A percentile compares a stretch with the other conserved stretches of the same genome.
Conservation (phyloP, 805 yeast genomes). For the Cyberlindnera mississippiensis region DNA sequence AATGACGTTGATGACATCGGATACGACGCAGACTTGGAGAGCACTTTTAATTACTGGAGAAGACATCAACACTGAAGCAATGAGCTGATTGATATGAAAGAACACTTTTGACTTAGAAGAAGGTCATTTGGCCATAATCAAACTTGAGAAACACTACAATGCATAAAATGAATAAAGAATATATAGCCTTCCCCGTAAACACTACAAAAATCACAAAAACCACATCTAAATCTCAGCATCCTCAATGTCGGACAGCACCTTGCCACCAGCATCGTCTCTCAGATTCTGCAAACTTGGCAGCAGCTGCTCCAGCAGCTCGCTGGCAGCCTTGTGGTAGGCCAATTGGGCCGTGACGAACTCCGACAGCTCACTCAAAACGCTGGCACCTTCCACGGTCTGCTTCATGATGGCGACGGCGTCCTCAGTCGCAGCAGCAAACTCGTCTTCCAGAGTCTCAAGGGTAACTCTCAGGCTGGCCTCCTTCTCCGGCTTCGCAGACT, state of each 20-base stretch:
- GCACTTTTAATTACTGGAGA: no score
- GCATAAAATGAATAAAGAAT: background rate
- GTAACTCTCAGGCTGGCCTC: constrained; percentile 71
- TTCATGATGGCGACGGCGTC: constrained; percentile 82
- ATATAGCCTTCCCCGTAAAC: no score
- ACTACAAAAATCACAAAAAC: no score
- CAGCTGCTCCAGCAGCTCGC: constrained; percentile 60
- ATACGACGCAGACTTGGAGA: no score
- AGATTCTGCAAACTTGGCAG: constrained; percentile 60
- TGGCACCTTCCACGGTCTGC: constrained; percentile 67
- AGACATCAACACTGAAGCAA: no score
- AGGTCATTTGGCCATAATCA: no score
- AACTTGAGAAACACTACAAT: no score
- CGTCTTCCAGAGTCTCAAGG: constrained; percentile 84
- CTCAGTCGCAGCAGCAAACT: constrained; percentile 84
- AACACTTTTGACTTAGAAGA: no score
- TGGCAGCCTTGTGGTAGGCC: constrained; percentile 73
- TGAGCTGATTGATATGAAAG: background rate
- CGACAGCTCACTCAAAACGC: constrained; percentile 60
- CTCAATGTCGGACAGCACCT: constrained; percentile 24
- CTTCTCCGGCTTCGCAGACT: constrained; percentile 53
- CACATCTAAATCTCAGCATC: constrained; percentile 21
- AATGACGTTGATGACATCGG: no score
- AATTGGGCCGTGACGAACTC: constrained; percentile 76
- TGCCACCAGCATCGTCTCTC: constrained; percentile 45